These are phyloP conservation scores for Penicillium crustosum DNA, from an alignment of 2,329 filamentous ascomycete genomes.

Conservation along the genomic window DNA sequence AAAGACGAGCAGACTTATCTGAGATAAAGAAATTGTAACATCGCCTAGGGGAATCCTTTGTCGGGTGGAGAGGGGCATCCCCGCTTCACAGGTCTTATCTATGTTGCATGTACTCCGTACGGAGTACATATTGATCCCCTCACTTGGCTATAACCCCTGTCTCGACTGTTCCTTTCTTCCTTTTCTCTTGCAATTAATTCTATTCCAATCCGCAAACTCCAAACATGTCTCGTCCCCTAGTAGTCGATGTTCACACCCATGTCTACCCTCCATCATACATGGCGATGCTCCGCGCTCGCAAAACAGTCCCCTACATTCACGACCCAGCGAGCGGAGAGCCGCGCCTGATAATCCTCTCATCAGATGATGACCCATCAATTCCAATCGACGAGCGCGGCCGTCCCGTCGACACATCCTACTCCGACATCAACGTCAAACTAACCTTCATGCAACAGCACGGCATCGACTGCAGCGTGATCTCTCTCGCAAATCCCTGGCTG, in stretches of 20 bases:
- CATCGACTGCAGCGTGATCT: slow-evolving; percentile 82
- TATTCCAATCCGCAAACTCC: background rate
- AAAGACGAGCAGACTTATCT: background rate
- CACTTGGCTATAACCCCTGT: background rate
- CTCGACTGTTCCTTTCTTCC: background rate
- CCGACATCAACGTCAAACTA: slow-evolving; percentile 74
- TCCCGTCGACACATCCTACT: slow-evolving; percentile 80
- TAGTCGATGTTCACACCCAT: slow-evolving; percentile 64
- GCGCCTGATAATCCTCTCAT: slow-evolving; percentile 49
- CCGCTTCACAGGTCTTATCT: slow-evolving; percentile 8
- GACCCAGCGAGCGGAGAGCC: slow-evolving; percentile 36
- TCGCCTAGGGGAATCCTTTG: background rate
- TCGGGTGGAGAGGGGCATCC: background rate
- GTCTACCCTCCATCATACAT: slow-evolving; percentile 63
- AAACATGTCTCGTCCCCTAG: slow-evolving; percentile 36
- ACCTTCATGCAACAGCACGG: slow-evolving; percentile 82
- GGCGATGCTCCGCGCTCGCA: slow-evolving; percentile 56
- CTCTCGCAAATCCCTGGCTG: slow-evolving; percentile 90
- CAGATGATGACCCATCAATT: slow-evolving; percentile 45
- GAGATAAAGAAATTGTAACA: background rate
- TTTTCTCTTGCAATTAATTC: background rate
- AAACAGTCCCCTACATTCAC: slow-evolving; percentile 47
- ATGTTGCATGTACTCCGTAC: background rate
- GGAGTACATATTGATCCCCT: background rate
- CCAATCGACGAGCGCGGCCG: slow-evolving; percentile 61